Conservation (phyloP, 805 yeast species). For the Zygotorulaspora chibaensis region DNA sequence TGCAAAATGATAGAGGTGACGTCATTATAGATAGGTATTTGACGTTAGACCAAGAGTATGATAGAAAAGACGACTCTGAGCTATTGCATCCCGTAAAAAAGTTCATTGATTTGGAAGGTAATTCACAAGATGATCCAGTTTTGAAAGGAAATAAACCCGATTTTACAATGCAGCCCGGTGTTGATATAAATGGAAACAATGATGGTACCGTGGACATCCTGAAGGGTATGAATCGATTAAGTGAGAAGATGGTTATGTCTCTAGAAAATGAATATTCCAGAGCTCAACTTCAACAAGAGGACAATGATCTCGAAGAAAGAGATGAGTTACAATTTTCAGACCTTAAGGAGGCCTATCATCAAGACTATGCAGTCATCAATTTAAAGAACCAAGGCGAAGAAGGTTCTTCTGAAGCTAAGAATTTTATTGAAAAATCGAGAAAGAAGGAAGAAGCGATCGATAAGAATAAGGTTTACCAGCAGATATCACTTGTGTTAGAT, state of each 20-base stretch:
- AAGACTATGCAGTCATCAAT: slow-evolving; percentile 51
- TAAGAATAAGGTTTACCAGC: slow-evolving; percentile 7
- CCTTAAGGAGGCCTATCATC: slow-evolving; percentile 43
- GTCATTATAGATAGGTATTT: slow-evolving; percentile 79
- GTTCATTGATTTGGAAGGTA: slow-evolving; percentile 75
- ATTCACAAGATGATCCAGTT: slow-evolving; percentile 74
- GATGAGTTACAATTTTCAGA: slow-evolving; percentile 50
- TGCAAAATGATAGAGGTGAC: slow-evolving; percentile 75
- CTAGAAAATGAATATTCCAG: slow-evolving; percentile 43
- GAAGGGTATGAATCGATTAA: slow-evolving; percentile 83
- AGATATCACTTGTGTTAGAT: slow-evolving; percentile 13
- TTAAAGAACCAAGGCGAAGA: slow-evolving; percentile 24
- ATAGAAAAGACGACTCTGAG: slow-evolving; percentile 41
- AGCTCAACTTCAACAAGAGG: slow-evolving; percentile 35
- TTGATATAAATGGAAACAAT: slow-evolving; percentile 45
- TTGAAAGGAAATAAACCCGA: slow-evolving; percentile 79
- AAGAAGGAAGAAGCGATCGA: slow-evolving; percentile 17
- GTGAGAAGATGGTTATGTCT: slow-evolving; percentile 71
- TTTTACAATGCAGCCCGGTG: slow-evolving; percentile 70
- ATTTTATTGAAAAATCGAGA: slow-evolving; percentile 17
- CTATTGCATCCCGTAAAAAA: slow-evolving; percentile 52
- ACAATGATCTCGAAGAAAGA: slow-evolving; percentile 37
- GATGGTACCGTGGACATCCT: slow-evolving; percentile 69
- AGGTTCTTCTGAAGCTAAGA: slow-evolving; percentile 21
- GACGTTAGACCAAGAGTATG: slow-evolving; percentile 59